phyloP scores from a whole-genome alignment of 1,284 basidiomycete genomes.

The Microbotryum silenes-acaulis region DNA sequence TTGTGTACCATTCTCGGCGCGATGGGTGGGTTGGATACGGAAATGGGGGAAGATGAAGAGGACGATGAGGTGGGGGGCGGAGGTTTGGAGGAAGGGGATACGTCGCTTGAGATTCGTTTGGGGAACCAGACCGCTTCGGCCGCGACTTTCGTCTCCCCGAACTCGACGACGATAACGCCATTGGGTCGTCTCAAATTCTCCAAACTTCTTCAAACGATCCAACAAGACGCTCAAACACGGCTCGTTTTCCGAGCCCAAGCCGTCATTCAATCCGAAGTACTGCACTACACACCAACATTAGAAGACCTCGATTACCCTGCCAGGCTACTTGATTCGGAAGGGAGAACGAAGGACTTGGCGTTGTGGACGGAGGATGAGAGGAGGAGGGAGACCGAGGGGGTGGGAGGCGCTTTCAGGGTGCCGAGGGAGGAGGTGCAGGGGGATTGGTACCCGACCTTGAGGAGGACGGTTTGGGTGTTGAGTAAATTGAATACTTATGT shows the following conservation, averaged over 20 bases:
- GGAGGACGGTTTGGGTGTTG: slow-evolving; percentile 77
- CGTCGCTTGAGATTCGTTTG: too few species aligned
- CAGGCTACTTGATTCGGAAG: slow-evolving; percentile 46
- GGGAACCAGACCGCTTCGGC: too few species aligned
- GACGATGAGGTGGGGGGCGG: slow-evolving; percentile 40
- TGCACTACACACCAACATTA: slow-evolving; percentile 64
- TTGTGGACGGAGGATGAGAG: slow-evolving; percentile 35
- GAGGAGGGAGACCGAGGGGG: slow-evolving; percentile 40
- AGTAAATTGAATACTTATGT: slow-evolving; percentile 81
- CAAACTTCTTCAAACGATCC: slow-evolving; percentile 66
- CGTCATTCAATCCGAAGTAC: slow-evolving; percentile 75
- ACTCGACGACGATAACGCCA: neutral
- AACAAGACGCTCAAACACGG: slow-evolving; percentile 88
- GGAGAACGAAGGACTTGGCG: slow-evolving; percentile 13
- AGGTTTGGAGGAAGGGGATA: too few species aligned
- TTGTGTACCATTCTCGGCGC: slow-evolving; percentile 90
- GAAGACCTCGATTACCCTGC: slow-evolving; percentile 79
- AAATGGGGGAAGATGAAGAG: slow-evolving; percentile 43
- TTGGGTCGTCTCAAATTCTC: slow-evolving; percentile 29
- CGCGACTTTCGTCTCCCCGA: neutral
- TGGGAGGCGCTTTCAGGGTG: slow-evolving; percentile 53
- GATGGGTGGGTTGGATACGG: slow-evolving; percentile 77
- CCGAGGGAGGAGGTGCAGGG: slow-evolving; percentile 66
- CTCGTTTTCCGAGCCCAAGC: slow-evolving; percentile 89
- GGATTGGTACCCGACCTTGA: slow-evolving; percentile 80